Conservation (phyloP, 2,329 filamentous ascomycete genomes). For the Hypoxylon sp. region DNA sequence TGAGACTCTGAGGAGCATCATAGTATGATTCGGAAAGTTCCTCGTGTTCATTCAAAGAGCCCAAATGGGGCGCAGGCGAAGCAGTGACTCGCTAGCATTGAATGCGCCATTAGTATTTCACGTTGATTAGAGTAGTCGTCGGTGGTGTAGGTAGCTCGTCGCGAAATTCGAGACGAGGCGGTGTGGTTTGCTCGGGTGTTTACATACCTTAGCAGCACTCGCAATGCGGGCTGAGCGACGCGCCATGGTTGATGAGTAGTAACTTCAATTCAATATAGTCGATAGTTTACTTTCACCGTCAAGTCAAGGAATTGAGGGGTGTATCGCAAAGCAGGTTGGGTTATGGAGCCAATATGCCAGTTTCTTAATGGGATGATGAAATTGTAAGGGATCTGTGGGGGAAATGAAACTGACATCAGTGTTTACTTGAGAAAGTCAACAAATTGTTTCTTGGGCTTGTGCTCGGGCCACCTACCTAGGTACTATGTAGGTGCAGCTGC, state of each 20-base stretch:
- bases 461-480: constrained; percentile 3
- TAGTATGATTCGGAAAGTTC: constrained; percentile 49
- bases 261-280: constrained; percentile 13
- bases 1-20: constrained; percentile 44
- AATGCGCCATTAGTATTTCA: constrained; percentile 19
- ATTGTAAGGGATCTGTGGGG: constrained; percentile 26
- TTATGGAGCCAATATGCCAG: constrained; percentile 28
- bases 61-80: constrained; percentile 49
- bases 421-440: constrained; percentile 42
- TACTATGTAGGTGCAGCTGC: background rate
- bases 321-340: constrained; percentile 17
- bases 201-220: constrained; percentile 55
- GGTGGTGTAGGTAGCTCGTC: constrained; percentile 2
- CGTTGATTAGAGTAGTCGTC: background rate
- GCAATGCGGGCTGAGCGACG: constrained; percentile 60
- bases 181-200: constrained; percentile 25
- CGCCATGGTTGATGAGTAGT: constrained; percentile 48
- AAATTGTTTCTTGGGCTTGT: constrained; percentile 24
- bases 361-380: constrained; percentile 33
- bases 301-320: constrained; percentile 18
- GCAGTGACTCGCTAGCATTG: constrained; percentile 42
- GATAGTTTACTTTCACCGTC: background rate
- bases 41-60: constrained; percentile 59
- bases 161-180: constrained; percentile 23
- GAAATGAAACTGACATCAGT: constrained; percentile 43